Conservation (phyloP, 2,329 filamentous ascomycete genomes). For the Trichoderma arundinaceum region DNA sequence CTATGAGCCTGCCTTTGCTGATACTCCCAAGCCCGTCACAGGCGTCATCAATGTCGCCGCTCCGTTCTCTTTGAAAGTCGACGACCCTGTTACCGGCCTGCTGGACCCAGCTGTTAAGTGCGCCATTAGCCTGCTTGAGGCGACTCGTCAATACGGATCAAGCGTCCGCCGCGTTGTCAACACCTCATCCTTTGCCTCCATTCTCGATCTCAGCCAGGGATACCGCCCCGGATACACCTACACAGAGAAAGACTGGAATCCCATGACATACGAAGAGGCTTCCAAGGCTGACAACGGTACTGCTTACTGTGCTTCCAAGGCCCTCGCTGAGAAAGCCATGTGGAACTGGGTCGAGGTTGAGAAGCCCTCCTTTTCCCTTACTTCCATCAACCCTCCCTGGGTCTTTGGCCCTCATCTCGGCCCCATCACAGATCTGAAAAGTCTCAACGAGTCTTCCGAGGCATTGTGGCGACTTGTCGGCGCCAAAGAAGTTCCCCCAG, state of each 20-base stretch:
- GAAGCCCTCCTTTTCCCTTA: slow-evolving; percentile 61
- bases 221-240: slow-evolving; percentile 42
- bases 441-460: slow-evolving; percentile 34
- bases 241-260: slow-evolving; percentile 39
- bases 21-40: slow-evolving; percentile 58
- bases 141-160: slow-evolving; percentile 51
- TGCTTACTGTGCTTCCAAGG: slow-evolving; percentile 43
- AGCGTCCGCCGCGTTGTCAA: slow-evolving; percentile 68
- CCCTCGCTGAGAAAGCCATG: slow-evolving; percentile 69
- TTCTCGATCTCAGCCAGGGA: slow-evolving; percentile 49
- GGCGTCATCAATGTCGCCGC: slow-evolving; percentile 76
- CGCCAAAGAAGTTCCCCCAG: slow-evolving; percentile 34
- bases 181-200: slow-evolving; percentile 55
- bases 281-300: slow-evolving; percentile 31
- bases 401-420: slow-evolving; percentile 64
- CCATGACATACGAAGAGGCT: slow-evolving; percentile 39
- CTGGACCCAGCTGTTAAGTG: slow-evolving; percentile 62
- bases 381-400: slow-evolving; percentile 66
- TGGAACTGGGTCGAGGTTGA: slow-evolving; percentile 54
- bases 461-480: slow-evolving; percentile 33
- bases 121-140: slow-evolving; percentile 55
- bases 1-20: slow-evolving; percentile 62
- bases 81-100: slow-evolving; percentile 54
- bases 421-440: slow-evolving; percentile 30
- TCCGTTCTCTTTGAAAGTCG: slow-evolving; percentile 73